phyloP scores from a whole-genome alignment of 148 eudicot genomes.

The Camellia granthamiana region DNA sequence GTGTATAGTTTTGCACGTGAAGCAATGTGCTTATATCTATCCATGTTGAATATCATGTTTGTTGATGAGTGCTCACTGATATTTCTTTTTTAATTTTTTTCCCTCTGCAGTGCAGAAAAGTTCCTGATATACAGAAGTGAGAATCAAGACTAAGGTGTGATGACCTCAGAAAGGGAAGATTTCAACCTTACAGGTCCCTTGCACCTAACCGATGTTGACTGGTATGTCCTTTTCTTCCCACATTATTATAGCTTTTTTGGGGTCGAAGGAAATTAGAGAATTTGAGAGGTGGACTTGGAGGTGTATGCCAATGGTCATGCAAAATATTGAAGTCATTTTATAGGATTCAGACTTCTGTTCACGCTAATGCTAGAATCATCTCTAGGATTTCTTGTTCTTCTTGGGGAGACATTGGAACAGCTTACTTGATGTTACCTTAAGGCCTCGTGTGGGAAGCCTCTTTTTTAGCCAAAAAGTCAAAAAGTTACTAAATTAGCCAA shows the following conservation, averaged over 20 bases:
- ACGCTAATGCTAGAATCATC: too few relatives aligned
- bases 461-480: too few relatives aligned
- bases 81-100: too few relatives aligned
- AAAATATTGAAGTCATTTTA: too few relatives aligned
- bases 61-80: neutral
- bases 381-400: neutral
- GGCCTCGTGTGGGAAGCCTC: too few relatives aligned
- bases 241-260: neutral
- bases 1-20: neutral
- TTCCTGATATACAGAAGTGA: neutral
- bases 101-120: constrained; percentile 2
- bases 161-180: constrained; percentile 56
- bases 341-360: too few relatives aligned
- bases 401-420: neutral
- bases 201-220: constrained; percentile 70
- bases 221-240: constrained; percentile 44
- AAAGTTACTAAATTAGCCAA: too few relatives aligned
- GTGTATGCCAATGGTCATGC: neutral
- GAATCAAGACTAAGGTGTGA: neutral
- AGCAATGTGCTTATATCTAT: neutral
- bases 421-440: neutral
- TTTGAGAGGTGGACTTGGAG: neutral
- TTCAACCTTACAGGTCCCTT: constrained; percentile 60
- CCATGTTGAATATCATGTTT: neutral
- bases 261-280: neutral